Percentiles rank a stretch among this genome's conserved stretches.
Conservation (phyloP, 2,329 filamentous ascomycete genomes). For the Nigrospora oryzae region DNA sequence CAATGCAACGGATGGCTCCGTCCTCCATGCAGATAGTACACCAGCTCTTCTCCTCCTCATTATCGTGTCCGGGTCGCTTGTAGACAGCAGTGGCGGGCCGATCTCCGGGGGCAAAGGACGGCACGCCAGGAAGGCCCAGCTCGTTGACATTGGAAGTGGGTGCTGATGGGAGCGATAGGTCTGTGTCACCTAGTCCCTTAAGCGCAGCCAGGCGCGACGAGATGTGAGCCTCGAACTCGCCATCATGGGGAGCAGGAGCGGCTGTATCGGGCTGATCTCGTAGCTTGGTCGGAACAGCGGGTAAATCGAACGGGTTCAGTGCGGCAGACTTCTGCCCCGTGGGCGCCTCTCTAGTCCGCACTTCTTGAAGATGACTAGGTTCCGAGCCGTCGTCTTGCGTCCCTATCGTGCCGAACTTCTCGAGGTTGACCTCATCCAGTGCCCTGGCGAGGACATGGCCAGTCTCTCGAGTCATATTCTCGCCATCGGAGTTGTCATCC, state of each 20-base stretch:
- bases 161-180: constrained; percentile 14
- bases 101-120: constrained; percentile 38
- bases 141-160: constrained; percentile 21
- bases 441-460: constrained; percentile 35
- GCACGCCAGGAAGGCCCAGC: constrained; percentile 38
- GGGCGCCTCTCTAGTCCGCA: neutral
- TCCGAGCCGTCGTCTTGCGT: neutral
- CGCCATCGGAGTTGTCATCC: constrained; percentile 37
- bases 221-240: constrained; percentile 35
- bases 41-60: constrained; percentile 66
- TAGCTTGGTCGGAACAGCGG: constrained; percentile 35
- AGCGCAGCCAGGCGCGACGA: constrained; percentile 44
- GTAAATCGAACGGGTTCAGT: constrained; percentile 27
- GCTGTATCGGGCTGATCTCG: constrained; percentile 21
- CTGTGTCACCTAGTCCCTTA: constrained; percentile 20
- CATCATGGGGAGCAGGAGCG: constrained; percentile 11
- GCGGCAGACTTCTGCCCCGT: constrained; percentile 3
- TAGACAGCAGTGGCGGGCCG: constrained; percentile 28
- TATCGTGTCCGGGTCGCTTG: constrained; percentile 44
- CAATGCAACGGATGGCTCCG: constrained; percentile 62
- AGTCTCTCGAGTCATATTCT: constrained; percentile 35
- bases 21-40: constrained; percentile 79
- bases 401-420: constrained; percentile 9
- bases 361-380: neutral
- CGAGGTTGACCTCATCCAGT: constrained; percentile 35